Percentiles rank a stretch among this genome's conserved stretches.
phyloP scores from a whole-genome alignment of 139 green algal genomes.

The Pleodorina starrii region DNA sequence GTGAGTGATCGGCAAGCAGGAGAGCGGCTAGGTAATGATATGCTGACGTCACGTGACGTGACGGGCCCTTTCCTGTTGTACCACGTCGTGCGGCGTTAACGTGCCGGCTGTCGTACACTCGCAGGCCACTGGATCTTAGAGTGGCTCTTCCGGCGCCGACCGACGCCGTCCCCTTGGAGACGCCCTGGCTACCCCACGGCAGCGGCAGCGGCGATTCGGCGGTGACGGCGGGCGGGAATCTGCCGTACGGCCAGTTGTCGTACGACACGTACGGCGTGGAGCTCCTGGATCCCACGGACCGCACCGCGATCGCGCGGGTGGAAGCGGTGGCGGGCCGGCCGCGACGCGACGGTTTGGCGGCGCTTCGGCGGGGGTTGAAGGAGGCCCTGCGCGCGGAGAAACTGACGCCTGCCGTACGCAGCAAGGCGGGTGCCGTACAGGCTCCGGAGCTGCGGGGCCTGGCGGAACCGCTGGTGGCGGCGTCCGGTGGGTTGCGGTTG shows the following conservation, averaged over 20 bases:
- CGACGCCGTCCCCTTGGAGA: conserved; percentile 24
- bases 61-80: not conserved
- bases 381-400: conserved; percentile 71
- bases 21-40: too few relatives aligned
- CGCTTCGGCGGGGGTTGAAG: conserved; percentile 76
- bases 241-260: conserved; percentile 29
- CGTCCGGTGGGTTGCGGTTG: conserved; percentile 28
- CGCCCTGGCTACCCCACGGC: not conserved
- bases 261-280: conserved; percentile 18
- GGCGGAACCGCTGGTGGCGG: conserved; percentile 50
- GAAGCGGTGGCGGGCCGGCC: conserved; percentile 57
- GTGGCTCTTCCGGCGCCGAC: conserved; percentile 41
- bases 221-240: too few relatives aligned
- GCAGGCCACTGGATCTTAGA: conserved; percentile 52
- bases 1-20: too few relatives aligned
- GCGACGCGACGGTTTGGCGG: conserved; percentile 26
- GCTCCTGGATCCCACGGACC: conserved; percentile 54
- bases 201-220: too few relatives aligned
- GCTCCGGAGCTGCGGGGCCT: conserved; percentile 67
- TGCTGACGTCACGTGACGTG: too few relatives aligned
- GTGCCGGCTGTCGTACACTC: too few relatives aligned
- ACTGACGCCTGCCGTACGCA: conserved; percentile 47
- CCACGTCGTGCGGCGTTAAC: too few relatives aligned
- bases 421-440: conserved; percentile 61
- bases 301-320: conserved; percentile 53